phyloP scores from a whole-genome alignment of 2,329 filamentous ascomycete species.

The Aaosphaeria arxii region DNA sequence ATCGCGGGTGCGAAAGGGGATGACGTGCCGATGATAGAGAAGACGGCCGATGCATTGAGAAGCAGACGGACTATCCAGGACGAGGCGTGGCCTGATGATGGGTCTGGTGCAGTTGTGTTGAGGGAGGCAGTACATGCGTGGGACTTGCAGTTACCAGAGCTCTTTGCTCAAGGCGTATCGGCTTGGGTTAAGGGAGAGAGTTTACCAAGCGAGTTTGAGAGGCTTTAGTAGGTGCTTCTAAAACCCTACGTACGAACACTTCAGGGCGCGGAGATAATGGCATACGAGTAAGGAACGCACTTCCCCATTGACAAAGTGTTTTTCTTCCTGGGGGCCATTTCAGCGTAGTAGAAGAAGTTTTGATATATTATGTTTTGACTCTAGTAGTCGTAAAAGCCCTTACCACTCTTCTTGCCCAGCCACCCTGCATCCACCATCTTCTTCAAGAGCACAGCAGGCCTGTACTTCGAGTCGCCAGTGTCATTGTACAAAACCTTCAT shows the following conservation, averaged over 20 bases:
- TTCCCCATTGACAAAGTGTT: too few species aligned
- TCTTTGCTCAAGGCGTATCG: slow-evolving; percentile 8
- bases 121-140: slow-evolving; percentile 7
- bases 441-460: slow-evolving; percentile 78
- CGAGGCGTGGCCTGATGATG: slow-evolving; percentile 3
- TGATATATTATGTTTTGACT: background rate
- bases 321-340: too few species aligned
- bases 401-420: slow-evolving; percentile 95
- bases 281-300: too few species aligned
- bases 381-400: slow-evolving; percentile 90
- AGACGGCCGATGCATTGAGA: slow-evolving; percentile 3
- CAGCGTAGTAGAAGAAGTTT: too few species aligned
- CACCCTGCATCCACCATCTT: slow-evolving; percentile 99
- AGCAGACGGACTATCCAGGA: slow-evolving; percentile 1
- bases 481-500: slow-evolving; percentile 93
- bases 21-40: slow-evolving; percentile 5
- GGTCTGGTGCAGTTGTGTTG: slow-evolving; percentile 5
- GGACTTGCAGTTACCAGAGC: slow-evolving; percentile 9
- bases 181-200: slow-evolving; percentile 6
- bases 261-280: too few species aligned
- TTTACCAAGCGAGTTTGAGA: slow-evolving; percentile 7
- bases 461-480: slow-evolving; percentile 93
- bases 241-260: background rate
- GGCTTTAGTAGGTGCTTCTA: background rate
- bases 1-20: slow-evolving; percentile 10